Conservation (phyloP, 2,329 filamentous ascomycete species). For the Albifimbria verrucaria region DNA sequence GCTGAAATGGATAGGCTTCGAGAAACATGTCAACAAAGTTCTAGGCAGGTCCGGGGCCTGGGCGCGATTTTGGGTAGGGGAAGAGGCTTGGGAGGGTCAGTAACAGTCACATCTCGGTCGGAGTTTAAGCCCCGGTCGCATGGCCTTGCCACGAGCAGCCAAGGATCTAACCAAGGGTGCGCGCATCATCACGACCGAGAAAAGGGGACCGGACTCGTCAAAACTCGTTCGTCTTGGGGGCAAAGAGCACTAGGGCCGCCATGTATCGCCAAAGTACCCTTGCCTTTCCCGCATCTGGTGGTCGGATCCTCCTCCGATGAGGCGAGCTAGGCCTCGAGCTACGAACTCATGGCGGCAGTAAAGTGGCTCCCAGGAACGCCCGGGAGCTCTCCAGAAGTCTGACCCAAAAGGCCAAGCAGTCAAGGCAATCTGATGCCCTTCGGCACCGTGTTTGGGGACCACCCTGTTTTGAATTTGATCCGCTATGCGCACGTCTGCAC, state of each 20-base stretch:
- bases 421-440: too few relatives aligned
- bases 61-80: background rate
- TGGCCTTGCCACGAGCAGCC: background rate
- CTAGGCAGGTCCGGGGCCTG: background rate
- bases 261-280: background rate
- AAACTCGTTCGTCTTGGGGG: background rate
- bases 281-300: background rate
- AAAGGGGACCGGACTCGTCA: background rate
- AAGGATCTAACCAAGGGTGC: too few relatives aligned
- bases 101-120: too few relatives aligned
- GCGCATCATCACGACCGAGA: background rate
- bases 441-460: background rate
- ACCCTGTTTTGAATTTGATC: background rate
- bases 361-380: background rate
- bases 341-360: background rate
- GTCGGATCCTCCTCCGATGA: background rate
- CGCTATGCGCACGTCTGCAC: background rate
- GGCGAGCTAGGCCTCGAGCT: background rate
- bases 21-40: background rate
- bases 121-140: background rate
- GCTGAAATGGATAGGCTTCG: background rate
- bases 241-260: background rate
- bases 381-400: background rate
- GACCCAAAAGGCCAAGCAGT: background rate
- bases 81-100: too few relatives aligned